Base-by-base conservation (phyloP, 768 basidiomycete species). In the Leccinum obscurum region DNA sequence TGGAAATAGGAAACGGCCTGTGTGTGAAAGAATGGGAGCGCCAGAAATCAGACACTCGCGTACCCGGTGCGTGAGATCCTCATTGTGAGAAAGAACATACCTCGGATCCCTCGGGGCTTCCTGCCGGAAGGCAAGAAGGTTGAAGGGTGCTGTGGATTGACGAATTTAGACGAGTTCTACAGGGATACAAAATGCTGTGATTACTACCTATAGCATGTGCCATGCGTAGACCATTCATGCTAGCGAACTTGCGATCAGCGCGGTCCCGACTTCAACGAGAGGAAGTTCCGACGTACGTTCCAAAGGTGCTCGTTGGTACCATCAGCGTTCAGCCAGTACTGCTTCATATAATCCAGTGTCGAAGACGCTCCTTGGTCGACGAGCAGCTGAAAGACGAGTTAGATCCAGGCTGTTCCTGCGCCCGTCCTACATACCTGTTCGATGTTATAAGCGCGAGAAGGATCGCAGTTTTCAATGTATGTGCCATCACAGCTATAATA, bases 151-250 rank as follows among this genome's bases (percentile, higher is more conserved):
- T 88, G 57, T 62, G 4, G 56, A 41, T 17, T 39, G 34, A 22
- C 26, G 26, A 50, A 44, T 5, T 66, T 30, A 52, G 35, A 26
- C 17, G 6, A 14, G 14, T 6, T 52, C 7, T 3, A 24, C 34
- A 8, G 14, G 15, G 15, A 55, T 54, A 20, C 17, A 24, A 22
- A 0, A 9, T 3, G 6, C 1, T n/a, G 34, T 4, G 22, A 24
- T 51, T 11, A 4, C 24, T 60, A 71, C 71, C 72, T 73, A 53
- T 68, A 77, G 63, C 78, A 81, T 37, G 81, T 90, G 22, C 89
- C 89, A 62, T 90, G 89, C 3, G 79, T 84, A 8, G 75, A 62
- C 89, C 89, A 90, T 69, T 90, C 89, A 62, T 90, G 88, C 84
- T 86, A 57, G 5, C 17, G 30, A 24, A 34, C 49, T 44, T 44